Evolutionary conservation across 164 flowering plant species (phyloP).

Genomic region (Kingdonia uniflora): DNA sequence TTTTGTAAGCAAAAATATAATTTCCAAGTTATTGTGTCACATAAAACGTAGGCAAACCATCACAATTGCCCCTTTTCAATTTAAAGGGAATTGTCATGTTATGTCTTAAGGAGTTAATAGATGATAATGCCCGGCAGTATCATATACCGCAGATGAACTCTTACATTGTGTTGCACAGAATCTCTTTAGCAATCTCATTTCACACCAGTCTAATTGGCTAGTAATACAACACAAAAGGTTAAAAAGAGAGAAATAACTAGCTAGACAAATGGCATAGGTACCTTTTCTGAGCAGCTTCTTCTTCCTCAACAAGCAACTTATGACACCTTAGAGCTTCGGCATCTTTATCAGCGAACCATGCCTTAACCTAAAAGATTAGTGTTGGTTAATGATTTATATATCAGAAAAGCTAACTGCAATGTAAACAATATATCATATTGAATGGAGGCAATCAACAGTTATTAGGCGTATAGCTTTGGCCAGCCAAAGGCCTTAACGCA

Average conservation of each 20-base stretch:
- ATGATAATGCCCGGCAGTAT: background rate
- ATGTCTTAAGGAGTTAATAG: too few species aligned
- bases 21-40: too few species aligned
- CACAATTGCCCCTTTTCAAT: too few species aligned
- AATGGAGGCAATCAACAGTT: too few species aligned
- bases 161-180: background rate
- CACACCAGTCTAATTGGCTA: background rate
- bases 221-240: background rate
- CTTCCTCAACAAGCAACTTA: conserved; percentile 88
- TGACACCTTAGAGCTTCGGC: conserved; percentile 88
- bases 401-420: background rate
- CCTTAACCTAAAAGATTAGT: conserved; percentile 40
- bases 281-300: conserved; percentile 87
- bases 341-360: conserved; percentile 81
- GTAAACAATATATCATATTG: too few species aligned
- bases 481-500: too few species aligned
- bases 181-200: background rate
- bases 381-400: background rate
- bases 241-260: background rate
- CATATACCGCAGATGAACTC: too few species aligned
- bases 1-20: too few species aligned
- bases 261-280: conserved; percentile 8
- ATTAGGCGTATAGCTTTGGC: too few species aligned
- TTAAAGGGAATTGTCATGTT: too few species aligned
- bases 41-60: too few species aligned